These are phyloP conservation scores for Zelonia costaricensis DNA, from an alignment of 208 protist species.

Conservation along the genomic window DNA sequence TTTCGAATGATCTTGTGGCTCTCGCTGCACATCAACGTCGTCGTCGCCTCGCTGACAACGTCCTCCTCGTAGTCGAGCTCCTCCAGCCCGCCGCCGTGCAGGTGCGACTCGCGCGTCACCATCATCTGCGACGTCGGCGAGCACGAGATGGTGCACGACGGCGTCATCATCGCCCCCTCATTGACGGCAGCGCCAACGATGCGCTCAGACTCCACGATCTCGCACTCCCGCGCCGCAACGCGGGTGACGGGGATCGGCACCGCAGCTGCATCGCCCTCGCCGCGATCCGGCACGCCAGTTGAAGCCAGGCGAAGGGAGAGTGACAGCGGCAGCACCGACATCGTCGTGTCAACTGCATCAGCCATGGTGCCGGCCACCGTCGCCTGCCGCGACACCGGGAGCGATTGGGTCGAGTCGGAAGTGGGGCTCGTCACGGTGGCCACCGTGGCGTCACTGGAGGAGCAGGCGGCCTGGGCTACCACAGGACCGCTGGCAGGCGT, in stretches of 20 bases:
- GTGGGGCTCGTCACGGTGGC: neutral
- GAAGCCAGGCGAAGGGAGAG: no score
- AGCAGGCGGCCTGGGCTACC: neutral
- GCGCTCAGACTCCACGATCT: neutral
- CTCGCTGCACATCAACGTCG: slow-evolving; percentile 15
- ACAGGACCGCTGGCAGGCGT: neutral
- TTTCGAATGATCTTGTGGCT: slow-evolving; percentile 27
- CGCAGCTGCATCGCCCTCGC: neutral
- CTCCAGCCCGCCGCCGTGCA: neutral
- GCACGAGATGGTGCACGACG: slow-evolving; percentile 22
- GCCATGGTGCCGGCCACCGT: neutral
- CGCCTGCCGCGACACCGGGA: neutral
- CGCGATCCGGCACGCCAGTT: no score
- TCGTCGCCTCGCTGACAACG: slow-evolving; percentile 7
- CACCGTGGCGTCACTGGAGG: neutral
- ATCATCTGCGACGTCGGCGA: slow-evolving; percentile 17
- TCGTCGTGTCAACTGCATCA: neutral
- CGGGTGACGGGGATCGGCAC: neutral
- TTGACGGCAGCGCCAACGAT: neutral
- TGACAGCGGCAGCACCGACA: neutral
- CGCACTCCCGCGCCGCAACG: neutral
- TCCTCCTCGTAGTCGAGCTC: slow-evolving; percentile 7
- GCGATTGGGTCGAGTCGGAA: neutral
- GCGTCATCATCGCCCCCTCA: slow-evolving; percentile 3
- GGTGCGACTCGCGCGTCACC: slow-evolving; percentile 7